Conservation (phyloP, 768 basidiomycete genomes). For the Termitomyces sp. region DNA sequence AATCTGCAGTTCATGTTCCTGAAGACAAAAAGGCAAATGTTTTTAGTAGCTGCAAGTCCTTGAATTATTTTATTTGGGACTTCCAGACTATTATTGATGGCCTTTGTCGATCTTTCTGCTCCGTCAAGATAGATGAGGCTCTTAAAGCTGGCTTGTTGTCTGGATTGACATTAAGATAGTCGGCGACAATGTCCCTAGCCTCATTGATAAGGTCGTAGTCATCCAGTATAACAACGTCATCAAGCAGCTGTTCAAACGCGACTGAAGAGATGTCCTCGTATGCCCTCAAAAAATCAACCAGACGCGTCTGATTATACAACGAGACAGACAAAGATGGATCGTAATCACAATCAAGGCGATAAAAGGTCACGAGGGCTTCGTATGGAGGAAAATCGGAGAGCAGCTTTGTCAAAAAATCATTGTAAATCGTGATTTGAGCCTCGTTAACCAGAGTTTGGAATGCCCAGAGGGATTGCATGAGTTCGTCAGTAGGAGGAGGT, state of each 20-base stretch:
- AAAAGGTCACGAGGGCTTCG: conserved; percentile 5
- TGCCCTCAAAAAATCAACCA: neutral
- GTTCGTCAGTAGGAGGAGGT: neutral
- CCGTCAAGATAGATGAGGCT: neutral
- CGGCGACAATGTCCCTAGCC: neutral
- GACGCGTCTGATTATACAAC: conserved; percentile 1
- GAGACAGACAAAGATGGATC: conserved; percentile 1
- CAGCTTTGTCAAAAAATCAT: neutral
- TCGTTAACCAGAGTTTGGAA: conserved; percentile 8
- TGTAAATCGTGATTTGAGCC: conserved; percentile 1
- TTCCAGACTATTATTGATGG: neutral
- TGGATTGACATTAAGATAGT: neutral
- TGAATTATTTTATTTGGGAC: neutral
- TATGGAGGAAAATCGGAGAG: conserved; percentile 5
- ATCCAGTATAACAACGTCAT: neutral
- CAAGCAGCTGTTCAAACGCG: conserved; percentile 1
- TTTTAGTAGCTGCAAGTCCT: neutral
- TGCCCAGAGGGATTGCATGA: conserved; percentile 6
- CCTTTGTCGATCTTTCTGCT: neutral
- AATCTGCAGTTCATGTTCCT: neutral
- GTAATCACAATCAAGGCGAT: neutral
- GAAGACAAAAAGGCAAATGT: neutral
- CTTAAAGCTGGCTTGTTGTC: neutral
- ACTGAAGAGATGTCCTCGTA: conserved; percentile 2
- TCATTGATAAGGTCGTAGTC: conserved; percentile 2